Conservation (phyloP, 805 yeast species). For the Wickerhamomyces chambardii region DNA sequence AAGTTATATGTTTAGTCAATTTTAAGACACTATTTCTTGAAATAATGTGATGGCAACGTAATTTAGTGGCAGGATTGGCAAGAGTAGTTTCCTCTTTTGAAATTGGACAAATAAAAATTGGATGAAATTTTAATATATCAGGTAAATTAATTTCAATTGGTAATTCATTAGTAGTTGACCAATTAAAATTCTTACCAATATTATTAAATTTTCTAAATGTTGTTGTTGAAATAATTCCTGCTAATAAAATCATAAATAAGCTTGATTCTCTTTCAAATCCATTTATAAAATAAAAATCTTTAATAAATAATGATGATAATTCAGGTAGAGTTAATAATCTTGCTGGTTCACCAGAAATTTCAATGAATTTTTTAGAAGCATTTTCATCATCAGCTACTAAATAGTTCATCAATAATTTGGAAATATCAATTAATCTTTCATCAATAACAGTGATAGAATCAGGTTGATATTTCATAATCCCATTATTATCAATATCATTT, state of each 20-base stretch:
- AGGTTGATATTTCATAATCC: too few species aligned
- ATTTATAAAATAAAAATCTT: slow-evolving; percentile 38
- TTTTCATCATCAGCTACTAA: slow-evolving; percentile 12
- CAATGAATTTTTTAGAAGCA: slow-evolving; percentile 13
- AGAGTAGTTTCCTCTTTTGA: slow-evolving; percentile 50
- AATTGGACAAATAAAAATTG: slow-evolving; percentile 66
- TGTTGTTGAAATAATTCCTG: slow-evolving; percentile 48
- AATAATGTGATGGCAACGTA: slow-evolving; percentile 59
- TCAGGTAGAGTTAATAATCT: slow-evolving; percentile 15
- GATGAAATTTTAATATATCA: slow-evolving; percentile 38
- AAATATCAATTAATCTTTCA: slow-evolving; percentile 26
- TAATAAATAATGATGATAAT: slow-evolving; percentile 26
- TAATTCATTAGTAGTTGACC: slow-evolving; percentile 51
- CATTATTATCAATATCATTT: too few species aligned
- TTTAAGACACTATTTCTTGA: slow-evolving; percentile 43
- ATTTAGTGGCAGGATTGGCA: slow-evolving; percentile 50
- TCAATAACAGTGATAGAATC: slow-evolving; percentile 24
- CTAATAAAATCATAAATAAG: slow-evolving; percentile 35
- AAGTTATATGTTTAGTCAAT: slow-evolving; percentile 28
- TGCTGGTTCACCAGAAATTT: slow-evolving; percentile 13
- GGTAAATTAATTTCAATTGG: slow-evolving; percentile 59
- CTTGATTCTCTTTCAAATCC: slow-evolving; percentile 48
- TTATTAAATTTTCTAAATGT: slow-evolving; percentile 38
- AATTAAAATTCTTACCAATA: slow-evolving; percentile 31
- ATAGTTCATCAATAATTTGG: slow-evolving; percentile 32